Evolutionary conservation across 768 basidiomycete species (phyloP).

Genomic region (Xerocomus potaroensis): DNA sequence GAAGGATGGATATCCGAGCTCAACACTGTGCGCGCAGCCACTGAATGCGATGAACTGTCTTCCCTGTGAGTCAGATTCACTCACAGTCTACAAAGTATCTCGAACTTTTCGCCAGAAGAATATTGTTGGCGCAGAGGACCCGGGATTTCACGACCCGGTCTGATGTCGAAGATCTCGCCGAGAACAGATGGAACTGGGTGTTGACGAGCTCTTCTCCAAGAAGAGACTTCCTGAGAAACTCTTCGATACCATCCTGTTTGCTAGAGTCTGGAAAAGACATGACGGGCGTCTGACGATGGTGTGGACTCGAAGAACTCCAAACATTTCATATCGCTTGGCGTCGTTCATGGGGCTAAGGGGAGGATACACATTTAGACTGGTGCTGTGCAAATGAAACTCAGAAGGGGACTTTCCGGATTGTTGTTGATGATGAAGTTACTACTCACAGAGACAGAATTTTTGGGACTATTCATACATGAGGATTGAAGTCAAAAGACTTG

Average conservation of each 20-base stretch:
- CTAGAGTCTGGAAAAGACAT: constrained; percentile 6
- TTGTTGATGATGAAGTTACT: too few relatives aligned
- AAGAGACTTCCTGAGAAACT: constrained; percentile 21
- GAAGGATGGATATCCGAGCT: constrained; percentile 3
- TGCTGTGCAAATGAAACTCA: too few relatives aligned
- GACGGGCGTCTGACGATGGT: neutral
- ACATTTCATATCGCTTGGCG: too few relatives aligned
- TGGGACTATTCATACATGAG: too few relatives aligned
- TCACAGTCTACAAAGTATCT: constrained; percentile 26
- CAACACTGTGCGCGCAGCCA: constrained; percentile 10
- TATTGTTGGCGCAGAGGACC: constrained; percentile 28
- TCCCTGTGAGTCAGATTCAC: neutral
- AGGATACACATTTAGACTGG: too few relatives aligned
- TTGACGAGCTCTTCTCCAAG: constrained; percentile 28
- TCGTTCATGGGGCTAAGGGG: too few relatives aligned
- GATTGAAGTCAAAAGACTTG: too few relatives aligned
- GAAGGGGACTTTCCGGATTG: too few relatives aligned
- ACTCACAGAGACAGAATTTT: too few relatives aligned
- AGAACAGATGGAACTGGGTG: constrained; percentile 30
- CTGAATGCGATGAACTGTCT: neutral
- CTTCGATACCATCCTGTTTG: constrained; percentile 15
- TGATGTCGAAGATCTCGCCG: constrained; percentile 3
- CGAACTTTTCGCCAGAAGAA: constrained; percentile 22
- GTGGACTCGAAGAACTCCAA: too few relatives aligned
- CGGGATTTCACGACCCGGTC: constrained; percentile 15